Evolutionary conservation across 179 eudicot species (phyloP), one percentile per base, ranked within the genome.

Genomic region (Beta lomatogona): DNA sequence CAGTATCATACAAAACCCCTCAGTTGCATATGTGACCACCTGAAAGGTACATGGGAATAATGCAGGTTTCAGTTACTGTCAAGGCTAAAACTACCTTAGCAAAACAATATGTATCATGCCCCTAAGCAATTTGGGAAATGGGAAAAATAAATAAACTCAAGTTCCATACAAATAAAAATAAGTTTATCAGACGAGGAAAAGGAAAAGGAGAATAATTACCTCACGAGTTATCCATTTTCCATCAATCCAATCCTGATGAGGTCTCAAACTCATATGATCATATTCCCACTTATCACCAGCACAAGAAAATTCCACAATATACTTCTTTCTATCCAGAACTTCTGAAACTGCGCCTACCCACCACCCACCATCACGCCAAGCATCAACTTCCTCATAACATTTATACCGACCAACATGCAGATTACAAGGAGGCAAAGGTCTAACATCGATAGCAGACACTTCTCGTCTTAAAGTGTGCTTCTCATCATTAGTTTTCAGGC

Each of bases 401-500:
- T 75, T 75, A 48, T 55, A 75, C 48, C 19, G 66, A 57, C 18
- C 52, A 75, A 9, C 31, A 36, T 36, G 65, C 46, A 75, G 65
- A 16, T 6, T 54, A 61, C 66, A 61, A 14, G 77, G 77, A 55
- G 77, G 77, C 19, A 63, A 75, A 58, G 77, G 77, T 63, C 77
- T 75, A 55, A 61, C 70, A 63, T 61, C 59, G 12, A 4, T 12
- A 25, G 22, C 71, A 8, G 22, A 8, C 10, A 63, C 79, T 77
- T 77, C 71, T 77, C 48, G 60, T 64, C 18, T 63, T 63, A 77
- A 64, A 77, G 58, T 44, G 13, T 48, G 59, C 25, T 64, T 64
- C 41, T 63, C 58, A 77, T 77, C 71, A 14, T 77, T 64, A 46
- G 59, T 25, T 77, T 77, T 77, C 70, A 63, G 79, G 48, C 79